phyloP scores from a whole-genome alignment of 2,329 filamentous ascomycete species.

The Claviceps arundinis region DNA sequence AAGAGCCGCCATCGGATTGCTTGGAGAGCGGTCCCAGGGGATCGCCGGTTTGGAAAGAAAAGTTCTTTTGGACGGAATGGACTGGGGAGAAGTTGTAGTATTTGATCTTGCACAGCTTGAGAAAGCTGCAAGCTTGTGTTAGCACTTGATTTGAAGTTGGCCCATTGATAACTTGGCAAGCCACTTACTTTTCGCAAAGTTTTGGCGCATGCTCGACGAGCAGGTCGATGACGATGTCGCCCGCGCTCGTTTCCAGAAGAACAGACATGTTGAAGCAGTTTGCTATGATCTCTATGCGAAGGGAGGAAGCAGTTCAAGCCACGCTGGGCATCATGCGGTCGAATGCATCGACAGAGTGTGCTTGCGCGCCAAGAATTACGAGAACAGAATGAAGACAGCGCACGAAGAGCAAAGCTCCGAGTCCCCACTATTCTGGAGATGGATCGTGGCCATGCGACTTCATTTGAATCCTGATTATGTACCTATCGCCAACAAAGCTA shows the following conservation, averaged over 20 bases:
- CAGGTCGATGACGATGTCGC: slow-evolving; percentile 91
- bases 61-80: slow-evolving; percentile 84
- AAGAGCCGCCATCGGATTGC: slow-evolving; percentile 82
- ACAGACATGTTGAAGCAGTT: slow-evolving; percentile 57
- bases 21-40: slow-evolving; percentile 75
- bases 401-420: too few species aligned
- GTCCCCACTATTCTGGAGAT: too few species aligned
- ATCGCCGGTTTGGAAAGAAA: slow-evolving; percentile 93
- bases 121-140: slow-evolving; percentile 50
- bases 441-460: too few species aligned
- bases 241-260: slow-evolving; percentile 79
- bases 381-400: neutral
- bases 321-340: neutral
- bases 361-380: neutral
- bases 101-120: slow-evolving; percentile 97
- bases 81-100: slow-evolving; percentile 97
- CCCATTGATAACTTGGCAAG: slow-evolving; percentile 9
- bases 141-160: slow-evolving; percentile 15
- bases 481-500: too few species aligned
- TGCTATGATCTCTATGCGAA: neutral
- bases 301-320: neutral
- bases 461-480: too few species aligned
- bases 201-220: slow-evolving; percentile 79
- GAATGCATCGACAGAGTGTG: neutral
- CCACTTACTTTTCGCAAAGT: slow-evolving; percentile 80